Base-by-base conservation (phyloP, 176 grass and related monocot species). In the Neostapfia colusana region DNA sequence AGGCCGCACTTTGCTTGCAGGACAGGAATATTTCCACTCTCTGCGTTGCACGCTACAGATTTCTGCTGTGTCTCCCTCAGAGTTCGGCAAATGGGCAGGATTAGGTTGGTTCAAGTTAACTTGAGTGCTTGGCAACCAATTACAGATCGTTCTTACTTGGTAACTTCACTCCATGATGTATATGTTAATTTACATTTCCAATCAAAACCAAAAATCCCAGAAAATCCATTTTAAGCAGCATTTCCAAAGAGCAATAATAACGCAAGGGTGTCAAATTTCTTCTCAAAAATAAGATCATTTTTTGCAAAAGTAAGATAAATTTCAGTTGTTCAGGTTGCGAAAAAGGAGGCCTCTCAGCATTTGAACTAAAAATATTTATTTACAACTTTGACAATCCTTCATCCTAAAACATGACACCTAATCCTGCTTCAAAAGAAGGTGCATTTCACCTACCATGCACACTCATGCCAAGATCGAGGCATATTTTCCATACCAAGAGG, bases 401-500 rank as follows among this genome's bases (percentile, higher is more conserved):
- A 54, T 48, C 70, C 63, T 13, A 65, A 80, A 77, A 80, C 73
- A 70, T 24, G 86, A 58, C 80, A 80, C 34, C 14, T 62, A 65
- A 57, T 80, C 70, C 63, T 69, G 74, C 55, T 58, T 35, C 68
- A 45, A 56, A 64, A 75, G 68, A 58, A 56, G 15, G 83, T 64
- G n/a, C 15, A 48, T 70, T 75, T 84, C 70, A 84, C 86, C 81
- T 70, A 84, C 81, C 76, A 53, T 75, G 86, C 38, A 69, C 76
- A 69, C 76, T 80, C 81, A 88, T 76, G 75, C 31, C 31, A 31
- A 31, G 31, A n/a, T n/a, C n/a, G n/a, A 69, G 51, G 75, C 79
- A 83, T 87, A 87, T 73, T 87, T 87, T 79, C 74, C 86, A 37
- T 83, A 63, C 26, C 63, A 64, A 45, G 80, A 74, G 26, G 73